Evolutionary conservation across 108 stramenopile genomes (phyloP), one percentile per base, ranked within the genome.

Genomic region (Epipyxis sp.): DNA sequence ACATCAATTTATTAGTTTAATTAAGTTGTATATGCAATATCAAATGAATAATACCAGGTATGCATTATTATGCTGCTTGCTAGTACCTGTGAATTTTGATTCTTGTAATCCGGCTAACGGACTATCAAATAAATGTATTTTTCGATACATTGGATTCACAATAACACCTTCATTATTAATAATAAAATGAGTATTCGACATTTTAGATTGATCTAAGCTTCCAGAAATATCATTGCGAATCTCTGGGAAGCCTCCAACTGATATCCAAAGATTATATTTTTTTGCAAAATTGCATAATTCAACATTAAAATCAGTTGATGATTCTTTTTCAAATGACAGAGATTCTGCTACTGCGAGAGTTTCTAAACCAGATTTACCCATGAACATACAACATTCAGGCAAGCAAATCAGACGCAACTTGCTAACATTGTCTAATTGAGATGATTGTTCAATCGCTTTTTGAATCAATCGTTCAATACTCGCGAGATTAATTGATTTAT

Each of bases 151-250:
- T 25, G 59, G 42, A 42, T 69, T 37, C 1, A 69, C 43, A 0
- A 96, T 44, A 0, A 77, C 42, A 0, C 97, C 97, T 0, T 78
- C 42, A 32, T 80, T 71, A 78, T 94, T 88, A 40, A 98, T 76
- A 37, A 98, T 90, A n/a, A 96, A 80, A 59, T 98, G 97, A 1
- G 95, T 92, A 78, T 98, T 98, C 89, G 91, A 91, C 16, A 97
- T 89, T 44, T 92, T 79, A 1, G 40, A 35, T n/a, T n/a, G n/a
- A n/a, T n/a, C n/a, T n/a, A n/a, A n/a, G n/a, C n/a, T n/a, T 3
- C 61, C 61, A 3, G 27, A 16, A 3, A 65, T 59, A 1, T 79
- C 81, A 0, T 50, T 34, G 32, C 76, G 42, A 13, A 20, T 32
- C 76, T 87, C 86, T 42, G 83, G 82, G 69, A 87, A 87, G 1